These are phyloP conservation scores for Clavariopsis aquatica DNA, from an alignment of 495 filamentous ascomycete species.

Conservation along the genomic window DNA sequence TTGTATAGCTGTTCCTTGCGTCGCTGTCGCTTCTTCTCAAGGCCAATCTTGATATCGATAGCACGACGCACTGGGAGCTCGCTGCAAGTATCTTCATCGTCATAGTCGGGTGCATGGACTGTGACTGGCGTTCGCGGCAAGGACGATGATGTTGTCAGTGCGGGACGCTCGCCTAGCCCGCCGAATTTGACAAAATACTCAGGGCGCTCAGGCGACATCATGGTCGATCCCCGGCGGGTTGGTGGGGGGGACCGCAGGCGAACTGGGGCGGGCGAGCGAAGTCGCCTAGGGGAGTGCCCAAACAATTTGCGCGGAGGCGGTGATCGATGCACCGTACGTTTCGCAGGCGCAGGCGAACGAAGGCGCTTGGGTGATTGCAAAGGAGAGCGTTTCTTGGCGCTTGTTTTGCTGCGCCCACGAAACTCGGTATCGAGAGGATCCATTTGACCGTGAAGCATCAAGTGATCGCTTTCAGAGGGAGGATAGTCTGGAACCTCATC, in stretches of 20 bases:
- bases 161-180: constrained; percentile 42
- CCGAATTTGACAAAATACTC: constrained; percentile 14
- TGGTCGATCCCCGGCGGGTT: constrained; percentile 48
- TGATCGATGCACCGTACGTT: constrained; percentile 50
- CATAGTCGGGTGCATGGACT: constrained; percentile 20
- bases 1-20: constrained; percentile 87
- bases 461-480: constrained; percentile 55
- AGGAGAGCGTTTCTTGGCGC: constrained; percentile 48
- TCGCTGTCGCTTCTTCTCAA: constrained; percentile 89
- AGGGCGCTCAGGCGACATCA: constrained; percentile 21
- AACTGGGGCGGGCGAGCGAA: constrained; percentile 63
- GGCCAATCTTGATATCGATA: constrained; percentile 94
- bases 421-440: constrained; percentile 48
- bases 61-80: constrained; percentile 61
- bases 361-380: constrained; percentile 53
- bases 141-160: constrained; percentile 43
- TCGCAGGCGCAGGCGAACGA: constrained; percentile 50
- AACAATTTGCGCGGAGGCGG: constrained; percentile 68
- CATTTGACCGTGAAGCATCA: constrained; percentile 60
- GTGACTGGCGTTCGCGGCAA: constrained; percentile 41
- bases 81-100: constrained; percentile 33
- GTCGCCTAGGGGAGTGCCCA: constrained; percentile 66
- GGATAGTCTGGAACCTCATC: constrained; percentile 37
- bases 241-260: constrained; percentile 58
- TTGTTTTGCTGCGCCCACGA: constrained; percentile 42